Conservation (phyloP, 2,329 filamentous ascomycete genomes). For the Pseudogymnoascus sp. region DNA sequence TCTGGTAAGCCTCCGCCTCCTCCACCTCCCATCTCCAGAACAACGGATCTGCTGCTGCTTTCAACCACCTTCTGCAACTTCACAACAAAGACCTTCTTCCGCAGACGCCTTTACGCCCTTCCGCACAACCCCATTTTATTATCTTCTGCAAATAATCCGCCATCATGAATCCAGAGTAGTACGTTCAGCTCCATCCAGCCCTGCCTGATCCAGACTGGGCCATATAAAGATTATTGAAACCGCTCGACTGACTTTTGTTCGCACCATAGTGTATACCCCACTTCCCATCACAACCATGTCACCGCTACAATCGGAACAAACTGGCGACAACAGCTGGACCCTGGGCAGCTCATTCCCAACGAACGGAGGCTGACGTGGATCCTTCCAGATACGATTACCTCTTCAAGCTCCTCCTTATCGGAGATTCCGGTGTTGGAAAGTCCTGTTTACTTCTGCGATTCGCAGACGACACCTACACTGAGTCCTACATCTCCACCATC, state of each 20-base stretch:
- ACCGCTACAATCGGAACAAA: slow-evolving; percentile 10
- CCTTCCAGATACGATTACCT: slow-evolving; percentile 93
- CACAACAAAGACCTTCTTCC: not conserved
- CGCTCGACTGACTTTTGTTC: not conserved
- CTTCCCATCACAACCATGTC: slow-evolving; percentile 17
- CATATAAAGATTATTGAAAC: slow-evolving; percentile 2
- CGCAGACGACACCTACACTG: slow-evolving; percentile 97
- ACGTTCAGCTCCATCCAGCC: not conserved
- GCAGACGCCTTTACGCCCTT: not conserved
- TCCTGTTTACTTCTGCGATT: slow-evolving; percentile 97
- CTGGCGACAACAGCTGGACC: not conserved
- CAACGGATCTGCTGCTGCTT: slow-evolving; percentile 5
- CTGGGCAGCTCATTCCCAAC: not conserved
- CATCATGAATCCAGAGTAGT: slow-evolving; percentile 84
- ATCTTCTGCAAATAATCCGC: slow-evolving; percentile 16
- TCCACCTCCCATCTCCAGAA: slow-evolving; percentile 2
- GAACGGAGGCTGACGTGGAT: slow-evolving; percentile 18
- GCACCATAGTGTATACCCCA: slow-evolving; percentile 20
- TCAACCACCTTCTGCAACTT: not conserved
- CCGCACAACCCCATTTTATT: slow-evolving; percentile 4
- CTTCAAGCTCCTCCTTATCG: slow-evolving; percentile 99
- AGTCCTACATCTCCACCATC: slow-evolving; percentile 99
- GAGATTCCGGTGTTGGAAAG: slow-evolving; percentile 99
- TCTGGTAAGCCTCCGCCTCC: slow-evolving; percentile 10
- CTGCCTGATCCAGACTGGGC: slow-evolving; percentile 2